Percentiles rank a stretch among this genome's conserved stretches.
Conservation (phyloP, 192 early-diverging fungal genomes). For the Coemansia sp. region DNA sequence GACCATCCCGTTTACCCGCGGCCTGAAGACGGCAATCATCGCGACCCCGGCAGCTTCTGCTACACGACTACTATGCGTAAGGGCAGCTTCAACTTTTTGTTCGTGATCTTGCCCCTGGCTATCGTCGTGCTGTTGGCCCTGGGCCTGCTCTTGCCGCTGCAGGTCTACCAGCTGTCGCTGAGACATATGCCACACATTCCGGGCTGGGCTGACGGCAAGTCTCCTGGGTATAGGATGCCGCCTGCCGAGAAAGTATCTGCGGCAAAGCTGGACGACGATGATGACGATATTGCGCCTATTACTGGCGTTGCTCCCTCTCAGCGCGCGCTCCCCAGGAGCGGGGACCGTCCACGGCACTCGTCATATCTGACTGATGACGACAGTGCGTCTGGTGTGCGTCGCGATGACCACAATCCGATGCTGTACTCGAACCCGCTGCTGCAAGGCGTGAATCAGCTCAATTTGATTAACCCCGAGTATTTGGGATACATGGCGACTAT, state of each 20-base stretch:
- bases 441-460: constrained; percentile 38
- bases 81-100: constrained; percentile 43
- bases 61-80: constrained; percentile 52
- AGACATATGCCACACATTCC: constrained; percentile 40
- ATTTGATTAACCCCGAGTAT: constrained; percentile 34
- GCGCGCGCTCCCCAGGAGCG: background rate
- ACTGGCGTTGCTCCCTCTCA: background rate
- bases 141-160: constrained; percentile 35
- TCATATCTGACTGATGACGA: background rate
- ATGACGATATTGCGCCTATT: background rate
- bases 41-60: constrained; percentile 39
- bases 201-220: constrained; percentile 46
- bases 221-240: constrained; percentile 32
- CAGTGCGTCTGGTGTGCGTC: background rate
- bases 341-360: background rate
- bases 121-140: constrained; percentile 28
- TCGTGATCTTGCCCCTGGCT: constrained; percentile 44
- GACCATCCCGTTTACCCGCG: constrained; percentile 34
- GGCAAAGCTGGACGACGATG: background rate
- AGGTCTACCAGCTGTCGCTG: constrained; percentile 30
- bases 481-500: constrained; percentile 36
- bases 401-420: constrained; percentile 44
- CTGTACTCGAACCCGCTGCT: constrained; percentile 21
- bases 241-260: constrained; percentile 8
- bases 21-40: constrained; percentile 8